Base-by-base conservation (phyloP, 2,329 filamentous ascomycete species). In the Fusarium sp. region DNA sequence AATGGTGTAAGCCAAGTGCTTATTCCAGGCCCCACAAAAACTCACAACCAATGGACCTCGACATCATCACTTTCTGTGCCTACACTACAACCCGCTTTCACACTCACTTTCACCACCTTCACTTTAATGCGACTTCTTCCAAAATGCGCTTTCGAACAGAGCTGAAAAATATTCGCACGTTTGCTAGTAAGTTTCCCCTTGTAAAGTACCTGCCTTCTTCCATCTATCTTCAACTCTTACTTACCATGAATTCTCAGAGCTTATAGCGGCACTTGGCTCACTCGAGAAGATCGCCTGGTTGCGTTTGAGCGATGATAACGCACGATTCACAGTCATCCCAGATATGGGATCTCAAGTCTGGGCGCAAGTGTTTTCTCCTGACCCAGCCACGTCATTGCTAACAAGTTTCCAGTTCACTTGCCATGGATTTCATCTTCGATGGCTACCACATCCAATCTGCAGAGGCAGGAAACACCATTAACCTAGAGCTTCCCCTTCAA, bases 301-400 rank as follows among this genome's bases (percentile, higher is more conserved):
- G 67, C 92, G 94, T 70, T 87, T 99, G 33, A 93, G 95, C 80
- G 88, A 96, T 80, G 90, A 94, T 61, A 90, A 90, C 56, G 90
- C 95, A 57, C 94, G 94, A 72, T 97, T 99, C 81, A 98, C 96
- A 62, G 92, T 98, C 74, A 95, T 98, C 65, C 94, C 96, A 1
- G 94, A 97, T 77, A 91, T 92, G 75, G 95, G 96, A 62, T 96
- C 93, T 10, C 95, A 98, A 84, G 95, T 98, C 55, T 99, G 96
- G 96, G 93, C 94, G 85, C 94, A 85, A 76, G 90, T 67, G 13
- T 32, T 37, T 43, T 22, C 23, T 27, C 56, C n/a, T 15, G 17
- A 33, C 22, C 14, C 41, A 23, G 27, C 14, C 7, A 30, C 22
- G n/a, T n/a, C 20, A 27, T 47, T 61, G 43, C 65, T 61, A 39